phyloP scores from a whole-genome alignment of 805 yeast species.

The Wickerhamomyces mucosus region DNA sequence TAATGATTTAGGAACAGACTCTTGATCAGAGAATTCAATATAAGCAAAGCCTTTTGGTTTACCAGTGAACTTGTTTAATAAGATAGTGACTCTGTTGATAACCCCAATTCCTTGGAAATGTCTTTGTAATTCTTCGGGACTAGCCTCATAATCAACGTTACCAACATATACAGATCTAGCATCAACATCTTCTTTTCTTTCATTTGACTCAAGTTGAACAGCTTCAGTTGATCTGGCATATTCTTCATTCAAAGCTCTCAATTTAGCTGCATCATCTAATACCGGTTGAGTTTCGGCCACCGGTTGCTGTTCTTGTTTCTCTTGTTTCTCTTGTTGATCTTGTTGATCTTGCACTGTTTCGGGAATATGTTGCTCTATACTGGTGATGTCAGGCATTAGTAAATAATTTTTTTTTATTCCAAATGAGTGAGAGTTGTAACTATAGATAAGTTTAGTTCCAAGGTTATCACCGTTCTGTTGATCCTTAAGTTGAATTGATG shows the following conservation, averaged over 20 bases:
- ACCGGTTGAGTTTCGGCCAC: no score
- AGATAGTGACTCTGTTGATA: conserved; percentile 72
- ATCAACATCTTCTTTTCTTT: conserved; percentile 58
- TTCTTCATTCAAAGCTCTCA: conserved; percentile 49
- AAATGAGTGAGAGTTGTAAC: no score
- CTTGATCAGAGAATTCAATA: conserved; percentile 66
- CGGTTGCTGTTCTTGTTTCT: no score
- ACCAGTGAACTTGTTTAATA: conserved; percentile 65
- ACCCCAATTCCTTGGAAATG: conserved; percentile 64
- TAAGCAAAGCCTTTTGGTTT: conserved; percentile 85
- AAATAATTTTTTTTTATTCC: no score
- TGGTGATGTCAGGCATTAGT: no score
- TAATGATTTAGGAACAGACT: conserved; percentile 57
- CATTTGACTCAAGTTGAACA: conserved; percentile 32
- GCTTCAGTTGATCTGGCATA: conserved; percentile 32
- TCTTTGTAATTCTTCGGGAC: conserved; percentile 71
- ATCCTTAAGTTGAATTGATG: no score
- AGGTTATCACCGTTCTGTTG: no score
- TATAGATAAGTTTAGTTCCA: no score
- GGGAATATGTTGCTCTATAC: no score
- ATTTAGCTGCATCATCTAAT: conserved; percentile 49
- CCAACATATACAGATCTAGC: conserved; percentile 74
- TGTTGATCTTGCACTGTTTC: no score
- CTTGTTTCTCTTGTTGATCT: conserved; percentile 1
- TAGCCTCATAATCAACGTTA: conserved; percentile 70